Percentiles rank a stretch among this genome's conserved stretches.
These are phyloP conservation scores for Neolecta irregularis DNA, from an alignment of 1,139 yeast species.

Conservation along the genomic window DNA sequence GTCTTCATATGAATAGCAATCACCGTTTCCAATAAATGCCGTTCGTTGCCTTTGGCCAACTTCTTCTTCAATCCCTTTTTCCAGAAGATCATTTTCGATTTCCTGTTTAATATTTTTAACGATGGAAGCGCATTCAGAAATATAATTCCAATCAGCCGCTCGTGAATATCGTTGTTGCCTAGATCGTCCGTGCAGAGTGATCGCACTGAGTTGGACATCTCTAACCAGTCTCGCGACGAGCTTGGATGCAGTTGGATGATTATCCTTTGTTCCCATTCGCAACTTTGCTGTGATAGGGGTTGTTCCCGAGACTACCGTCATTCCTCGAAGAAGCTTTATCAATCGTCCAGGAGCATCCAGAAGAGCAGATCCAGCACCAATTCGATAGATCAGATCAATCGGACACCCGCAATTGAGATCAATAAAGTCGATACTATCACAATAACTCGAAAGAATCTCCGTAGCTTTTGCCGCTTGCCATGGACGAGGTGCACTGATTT, in stretches of 20 bases:
- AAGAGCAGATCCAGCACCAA: constrained; percentile 92
- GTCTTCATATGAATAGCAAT: constrained; percentile 70
- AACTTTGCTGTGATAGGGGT: constrained; percentile 83
- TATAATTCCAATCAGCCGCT: constrained; percentile 86
- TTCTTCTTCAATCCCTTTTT: constrained; percentile 15
- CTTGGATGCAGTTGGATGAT: constrained; percentile 68
- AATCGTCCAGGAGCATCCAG: constrained; percentile 79
- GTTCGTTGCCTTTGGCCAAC: constrained; percentile 27
- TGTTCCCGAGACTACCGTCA: constrained; percentile 79
- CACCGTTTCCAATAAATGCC: constrained; percentile 76
- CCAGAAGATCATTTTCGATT: constrained; percentile 22
- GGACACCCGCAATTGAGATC: constrained; percentile 97
- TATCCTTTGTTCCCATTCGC: constrained; percentile 80
- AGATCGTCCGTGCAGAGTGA: constrained; percentile 90
- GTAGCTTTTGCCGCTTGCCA: constrained; percentile 92
- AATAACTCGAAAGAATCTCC: constrained; percentile 44
- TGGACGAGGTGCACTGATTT: constrained; percentile 78
- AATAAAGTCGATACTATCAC: constrained; percentile 45
- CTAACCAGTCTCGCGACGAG: constrained; percentile 53
- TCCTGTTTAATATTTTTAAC: constrained; percentile 39
- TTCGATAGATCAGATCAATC: constrained; percentile 74
- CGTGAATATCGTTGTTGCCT: constrained; percentile 87
- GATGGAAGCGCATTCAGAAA: constrained; percentile 31
- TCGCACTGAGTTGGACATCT: constrained; percentile 76
- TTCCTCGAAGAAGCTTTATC: constrained; percentile 63